phyloP scores from a whole-genome alignment of 1,139 yeast species.

The Debaryomyces sp. region DNA sequence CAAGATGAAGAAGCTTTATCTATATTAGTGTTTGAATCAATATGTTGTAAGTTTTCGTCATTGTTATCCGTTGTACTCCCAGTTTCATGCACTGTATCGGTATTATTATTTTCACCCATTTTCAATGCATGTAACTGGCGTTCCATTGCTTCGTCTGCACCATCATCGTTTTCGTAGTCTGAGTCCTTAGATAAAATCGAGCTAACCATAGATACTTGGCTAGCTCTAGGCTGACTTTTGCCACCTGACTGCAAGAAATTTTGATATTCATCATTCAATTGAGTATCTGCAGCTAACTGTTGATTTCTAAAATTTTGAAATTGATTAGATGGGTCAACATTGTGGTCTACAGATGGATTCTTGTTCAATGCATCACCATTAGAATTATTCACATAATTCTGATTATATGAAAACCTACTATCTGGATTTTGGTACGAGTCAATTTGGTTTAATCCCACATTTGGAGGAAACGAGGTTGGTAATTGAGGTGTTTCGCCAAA shows the following conservation, averaged over 20 bases:
- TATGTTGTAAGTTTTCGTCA: not conserved
- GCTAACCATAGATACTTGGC: constrained; percentile 47
- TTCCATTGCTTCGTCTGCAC: constrained; percentile 42
- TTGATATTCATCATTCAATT: constrained; percentile 31
- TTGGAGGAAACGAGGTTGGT: constrained; percentile 16
- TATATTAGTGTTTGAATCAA: not conserved
- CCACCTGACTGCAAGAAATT: constrained; percentile 24
- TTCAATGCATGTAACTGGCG: constrained; percentile 45
- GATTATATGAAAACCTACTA: constrained; percentile 13
- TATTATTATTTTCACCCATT: constrained; percentile 17
- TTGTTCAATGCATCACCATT: constrained; percentile 9
- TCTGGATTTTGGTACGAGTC: constrained; percentile 1
- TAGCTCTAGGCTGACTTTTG: constrained; percentile 20
- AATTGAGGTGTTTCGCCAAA: constrained; percentile 10
- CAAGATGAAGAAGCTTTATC: not conserved
- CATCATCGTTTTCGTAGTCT: constrained; percentile 36
- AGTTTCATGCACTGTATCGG: not conserved
- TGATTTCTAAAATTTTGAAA: constrained; percentile 18
- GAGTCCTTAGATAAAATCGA: constrained; percentile 45
- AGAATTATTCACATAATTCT: constrained; percentile 11
- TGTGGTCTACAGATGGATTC: not conserved
- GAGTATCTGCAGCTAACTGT: constrained; percentile 6
- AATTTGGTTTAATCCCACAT: constrained; percentile 13
- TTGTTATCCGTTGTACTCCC: not conserved
- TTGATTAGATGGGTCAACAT: constrained; percentile 16